These are phyloP conservation scores for Harringtonia aguacate DNA, from an alignment of 2,329 filamentous ascomycete genomes.

Conservation along the genomic window DNA sequence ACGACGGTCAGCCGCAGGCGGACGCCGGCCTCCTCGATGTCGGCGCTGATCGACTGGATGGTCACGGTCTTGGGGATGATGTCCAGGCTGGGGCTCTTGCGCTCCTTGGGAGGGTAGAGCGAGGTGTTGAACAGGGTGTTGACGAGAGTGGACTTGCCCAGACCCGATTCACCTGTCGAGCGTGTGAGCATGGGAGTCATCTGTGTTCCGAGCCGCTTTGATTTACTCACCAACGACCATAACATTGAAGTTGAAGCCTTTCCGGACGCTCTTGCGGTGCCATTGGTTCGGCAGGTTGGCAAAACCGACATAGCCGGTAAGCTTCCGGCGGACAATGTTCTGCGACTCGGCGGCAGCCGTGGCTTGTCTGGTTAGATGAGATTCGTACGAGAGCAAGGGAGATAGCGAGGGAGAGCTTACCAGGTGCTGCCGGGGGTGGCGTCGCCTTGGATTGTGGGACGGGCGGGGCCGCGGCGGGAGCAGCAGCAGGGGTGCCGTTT, in stretches of 20 bases:
- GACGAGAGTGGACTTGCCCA: conserved; percentile 97
- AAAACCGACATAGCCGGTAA: conserved; percentile 97
- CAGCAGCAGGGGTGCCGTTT: conserved; percentile 28
- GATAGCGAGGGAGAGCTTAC: not conserved
- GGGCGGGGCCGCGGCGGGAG: conserved; percentile 11
- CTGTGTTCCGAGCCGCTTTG: not conserved
- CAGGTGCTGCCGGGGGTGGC: conserved; percentile 21
- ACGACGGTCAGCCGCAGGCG: conserved; percentile 93
- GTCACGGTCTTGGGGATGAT: conserved; percentile 97
- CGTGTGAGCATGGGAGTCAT: not conserved
- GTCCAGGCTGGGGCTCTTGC: conserved; percentile 92
- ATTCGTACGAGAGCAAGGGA: not conserved
- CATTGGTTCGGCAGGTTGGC: conserved; percentile 99
- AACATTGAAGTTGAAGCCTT: conserved; percentile 99
- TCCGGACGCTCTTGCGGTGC: conserved; percentile 99
- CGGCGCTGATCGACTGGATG: conserved; percentile 88
- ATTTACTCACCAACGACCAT: conserved; percentile 92
- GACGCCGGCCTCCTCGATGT: conserved; percentile 97
- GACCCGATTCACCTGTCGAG: conserved; percentile 91
- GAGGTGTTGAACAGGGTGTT: conserved; percentile 99
- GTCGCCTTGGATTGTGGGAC: conserved; percentile 26
- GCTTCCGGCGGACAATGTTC: conserved; percentile 96
- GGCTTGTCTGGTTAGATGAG: not conserved
- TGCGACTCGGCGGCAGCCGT: conserved; percentile 53
- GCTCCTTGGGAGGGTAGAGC: conserved; percentile 96